phyloP scores from a whole-genome alignment of 495 filamentous ascomycete species.

The Bacidia rubella region DNA sequence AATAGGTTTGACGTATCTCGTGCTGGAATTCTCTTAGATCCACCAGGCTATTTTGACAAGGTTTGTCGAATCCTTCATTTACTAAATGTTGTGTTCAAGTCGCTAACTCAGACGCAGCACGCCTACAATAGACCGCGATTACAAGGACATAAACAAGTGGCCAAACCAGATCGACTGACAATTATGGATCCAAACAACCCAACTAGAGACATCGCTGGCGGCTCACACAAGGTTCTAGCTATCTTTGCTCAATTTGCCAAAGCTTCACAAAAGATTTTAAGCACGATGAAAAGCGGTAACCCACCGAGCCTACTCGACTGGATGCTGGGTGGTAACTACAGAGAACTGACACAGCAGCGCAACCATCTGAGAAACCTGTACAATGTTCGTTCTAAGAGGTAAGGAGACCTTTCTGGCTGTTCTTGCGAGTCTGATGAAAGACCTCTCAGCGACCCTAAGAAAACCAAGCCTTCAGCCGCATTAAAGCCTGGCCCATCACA shows the following conservation, averaged over 20 bases:
- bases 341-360: constrained; percentile 51
- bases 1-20: constrained; percentile 53
- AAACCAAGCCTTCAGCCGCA: neutral
- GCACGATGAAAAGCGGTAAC: constrained; percentile 38
- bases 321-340: constrained; percentile 60
- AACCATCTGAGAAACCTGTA: constrained; percentile 36
- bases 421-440: constrained; percentile 7
- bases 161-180: constrained; percentile 42
- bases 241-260: constrained; percentile 52
- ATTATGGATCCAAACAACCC: constrained; percentile 83
- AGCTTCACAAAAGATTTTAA: constrained; percentile 42
- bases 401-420: neutral
- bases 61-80: constrained; percentile 30
- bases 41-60: constrained; percentile 60
- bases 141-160: constrained; percentile 26
- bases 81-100: neutral
- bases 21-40: constrained; percentile 60
- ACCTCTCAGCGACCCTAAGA: neutral
- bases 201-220: constrained; percentile 74
- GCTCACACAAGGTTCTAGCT: constrained; percentile 47
- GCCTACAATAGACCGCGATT: neutral
- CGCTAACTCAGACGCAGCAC: constrained; percentile 1
- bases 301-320: constrained; percentile 46
- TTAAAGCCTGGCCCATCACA: neutral
- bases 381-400: constrained; percentile 12